Evolutionary conservation across 2,329 filamentous ascomycete genomes (phyloP), one percentile per base, ranked within the genome.

Genomic region (Calonectria ilicicola): DNA sequence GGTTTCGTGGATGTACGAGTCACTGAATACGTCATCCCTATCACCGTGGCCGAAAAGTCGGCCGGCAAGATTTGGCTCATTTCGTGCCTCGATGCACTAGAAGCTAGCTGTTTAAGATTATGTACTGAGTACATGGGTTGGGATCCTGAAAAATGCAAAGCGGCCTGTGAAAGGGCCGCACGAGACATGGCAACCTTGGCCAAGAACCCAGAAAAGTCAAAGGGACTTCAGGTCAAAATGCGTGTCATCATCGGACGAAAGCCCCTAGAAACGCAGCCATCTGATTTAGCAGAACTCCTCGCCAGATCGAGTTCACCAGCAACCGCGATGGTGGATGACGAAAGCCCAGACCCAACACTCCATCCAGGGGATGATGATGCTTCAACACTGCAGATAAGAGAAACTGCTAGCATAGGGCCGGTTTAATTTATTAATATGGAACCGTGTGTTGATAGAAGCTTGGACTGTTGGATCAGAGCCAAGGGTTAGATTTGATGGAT

Each of bases 51-150:
- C 65, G 85, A 87, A 46, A 81, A 81, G 63, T 85, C 84, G 9
- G 86, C 86, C 3, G 88, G 88, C 47, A 89, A 89, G 74, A 85
- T 90, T 62, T 90, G 88, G 88, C 82, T 90, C 38, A 86, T 90
- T 27, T 84, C 86, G 2, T 85, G 87, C 70, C 81, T 90, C 38
- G 88, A 90, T 68, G 85, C 86, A 3, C 78, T 90, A 35, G 89
- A 91, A 78, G 85, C 88, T 14, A 79, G 82, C 38, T 86, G 83
- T 47, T 78, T 91, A 73, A 85, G 90, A 40, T 83, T 88, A 14
- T 83, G 91, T 69, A 91, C 89, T 1, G 86, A 85, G 74, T 83
- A 89, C 60, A 86, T 89, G 82, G 87, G 83, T 9, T 91, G 89
- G 89, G 85, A 87, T 26, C 81, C 87, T 0, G 85, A 88, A 1